Conservation (phyloP, 148 eudicot genomes). For the Camellia japonica region DNA sequence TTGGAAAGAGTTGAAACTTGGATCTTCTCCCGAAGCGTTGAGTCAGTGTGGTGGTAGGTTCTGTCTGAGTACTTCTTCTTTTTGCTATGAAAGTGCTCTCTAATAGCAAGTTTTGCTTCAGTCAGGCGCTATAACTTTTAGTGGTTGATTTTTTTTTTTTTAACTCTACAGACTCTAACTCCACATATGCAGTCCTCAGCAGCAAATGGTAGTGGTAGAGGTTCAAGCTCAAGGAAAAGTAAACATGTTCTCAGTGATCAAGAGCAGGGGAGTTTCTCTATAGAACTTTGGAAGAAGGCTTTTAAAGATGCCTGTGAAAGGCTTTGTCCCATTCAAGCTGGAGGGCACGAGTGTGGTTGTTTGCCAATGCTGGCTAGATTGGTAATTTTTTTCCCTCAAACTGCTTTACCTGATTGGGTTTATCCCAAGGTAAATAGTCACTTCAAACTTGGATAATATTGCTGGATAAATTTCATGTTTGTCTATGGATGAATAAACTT, state of each 20-base stretch:
- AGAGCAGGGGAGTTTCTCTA: constrained; percentile 74
- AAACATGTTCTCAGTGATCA: constrained; percentile 63
- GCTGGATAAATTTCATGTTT: too few species aligned
- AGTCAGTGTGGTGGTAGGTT: constrained; percentile 99
- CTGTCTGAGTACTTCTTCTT: not conserved
- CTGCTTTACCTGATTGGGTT: not conserved
- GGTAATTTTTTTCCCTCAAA: constrained; percentile 38
- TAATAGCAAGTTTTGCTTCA: not conserved
- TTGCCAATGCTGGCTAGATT: constrained; percentile 64
- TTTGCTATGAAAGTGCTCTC: not conserved
- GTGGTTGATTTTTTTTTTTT: constrained; percentile 4
- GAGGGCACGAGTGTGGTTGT: constrained; percentile 91
- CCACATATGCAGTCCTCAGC: constrained; percentile 84
- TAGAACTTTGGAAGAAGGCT: constrained; percentile 87
- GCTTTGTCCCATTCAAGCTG: constrained; percentile 88
- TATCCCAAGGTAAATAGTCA: not conserved
- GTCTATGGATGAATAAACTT: too few species aligned
- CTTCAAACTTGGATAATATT: not conserved
- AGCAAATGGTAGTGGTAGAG: constrained; percentile 47
- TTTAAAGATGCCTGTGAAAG: constrained; percentile 88
- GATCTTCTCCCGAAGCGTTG: constrained; percentile 73
- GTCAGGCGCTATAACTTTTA: not conserved
- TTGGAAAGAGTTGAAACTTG: constrained; percentile 88
- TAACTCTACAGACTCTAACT: constrained; percentile 62
- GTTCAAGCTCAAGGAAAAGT: constrained; percentile 47